Evolutionary conservation across 306 rosid genomes (phyloP).

Genomic region (Leucaena leucocephala): DNA sequence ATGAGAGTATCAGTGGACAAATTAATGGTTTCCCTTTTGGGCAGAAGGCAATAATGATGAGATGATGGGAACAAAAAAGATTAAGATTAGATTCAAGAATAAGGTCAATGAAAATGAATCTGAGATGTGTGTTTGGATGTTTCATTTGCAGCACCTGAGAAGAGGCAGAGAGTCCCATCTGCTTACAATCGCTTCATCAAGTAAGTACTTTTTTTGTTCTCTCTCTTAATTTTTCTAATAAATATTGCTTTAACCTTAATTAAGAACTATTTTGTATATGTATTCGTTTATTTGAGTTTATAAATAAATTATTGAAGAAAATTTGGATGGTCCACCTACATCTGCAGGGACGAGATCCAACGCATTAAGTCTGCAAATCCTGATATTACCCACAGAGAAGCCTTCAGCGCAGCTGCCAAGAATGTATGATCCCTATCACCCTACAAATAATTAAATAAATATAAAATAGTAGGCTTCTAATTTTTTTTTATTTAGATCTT

Average conservation of each 20-base stretch:
- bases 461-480: not conserved
- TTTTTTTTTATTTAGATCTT: constrained; percentile 9
- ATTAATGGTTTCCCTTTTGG: not conserved
- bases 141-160: constrained; percentile 82
- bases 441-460: not conserved
- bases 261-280: not conserved
- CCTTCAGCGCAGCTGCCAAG: constrained; percentile 99
- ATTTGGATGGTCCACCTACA: constrained; percentile 29
- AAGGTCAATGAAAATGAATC: constrained; percentile 27
- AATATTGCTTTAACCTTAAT: not conserved
- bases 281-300: not conserved
- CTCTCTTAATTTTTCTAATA: not conserved
- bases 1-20: not conserved
- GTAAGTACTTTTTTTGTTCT: constrained; percentile 45
- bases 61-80: constrained; percentile 23
- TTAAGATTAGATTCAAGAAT: not conserved
- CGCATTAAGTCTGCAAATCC: constrained; percentile 98
- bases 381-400: constrained; percentile 93
- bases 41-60: constrained; percentile 31
- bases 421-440: constrained; percentile 57
- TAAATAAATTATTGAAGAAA: constrained; percentile 26
- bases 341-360: constrained; percentile 95
- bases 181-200: constrained; percentile 99
- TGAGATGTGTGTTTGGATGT: constrained; percentile 26
- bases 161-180: constrained; percentile 97